Evolutionary conservation across 108 stramenopile species (phyloP).

Genomic region (Cylindrotheca closterium): DNA sequence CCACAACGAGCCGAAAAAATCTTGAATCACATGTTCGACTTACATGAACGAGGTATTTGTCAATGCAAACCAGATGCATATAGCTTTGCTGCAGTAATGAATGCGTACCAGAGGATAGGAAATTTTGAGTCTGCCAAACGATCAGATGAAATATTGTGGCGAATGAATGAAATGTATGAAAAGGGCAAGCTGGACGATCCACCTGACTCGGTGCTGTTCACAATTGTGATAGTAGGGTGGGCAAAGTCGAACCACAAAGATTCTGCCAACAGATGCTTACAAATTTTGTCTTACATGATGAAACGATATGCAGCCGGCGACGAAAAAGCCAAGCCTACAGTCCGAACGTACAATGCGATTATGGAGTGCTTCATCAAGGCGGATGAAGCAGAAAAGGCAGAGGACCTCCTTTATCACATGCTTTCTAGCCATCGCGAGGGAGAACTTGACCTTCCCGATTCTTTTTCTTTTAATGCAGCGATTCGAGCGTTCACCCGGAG

Average conservation of each 20-base stretch:
- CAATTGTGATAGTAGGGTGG: constrained; percentile 66
- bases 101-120: constrained; percentile 48
- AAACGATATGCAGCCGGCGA: constrained; percentile 46
- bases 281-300: constrained; percentile 63
- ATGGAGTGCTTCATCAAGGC: constrained; percentile 57
- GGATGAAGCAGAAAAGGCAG: constrained; percentile 45
- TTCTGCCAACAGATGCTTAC: constrained; percentile 50
- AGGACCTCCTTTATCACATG: constrained; percentile 62
- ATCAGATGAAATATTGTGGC: constrained; percentile 57
- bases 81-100: constrained; percentile 54
- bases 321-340: constrained; percentile 51
- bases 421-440: constrained; percentile 52
- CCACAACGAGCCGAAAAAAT: constrained; percentile 49
- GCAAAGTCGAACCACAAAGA: constrained; percentile 38
- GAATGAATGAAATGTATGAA: constrained; percentile 60
- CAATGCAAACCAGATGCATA: constrained; percentile 57
- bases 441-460: constrained; percentile 55
- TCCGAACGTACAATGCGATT: constrained; percentile 65
- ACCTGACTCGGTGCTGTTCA: constrained; percentile 39
- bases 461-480: constrained; percentile 67
- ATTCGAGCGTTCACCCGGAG: constrained; percentile 61
- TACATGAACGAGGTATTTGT: constrained; percentile 32
- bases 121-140: constrained; percentile 50
- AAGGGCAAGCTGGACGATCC: constrained; percentile 49
- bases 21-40: constrained; percentile 51